phyloP scores from a whole-genome alignment of 1,139 yeast species.

The Eremothecium gossypii region DNA sequence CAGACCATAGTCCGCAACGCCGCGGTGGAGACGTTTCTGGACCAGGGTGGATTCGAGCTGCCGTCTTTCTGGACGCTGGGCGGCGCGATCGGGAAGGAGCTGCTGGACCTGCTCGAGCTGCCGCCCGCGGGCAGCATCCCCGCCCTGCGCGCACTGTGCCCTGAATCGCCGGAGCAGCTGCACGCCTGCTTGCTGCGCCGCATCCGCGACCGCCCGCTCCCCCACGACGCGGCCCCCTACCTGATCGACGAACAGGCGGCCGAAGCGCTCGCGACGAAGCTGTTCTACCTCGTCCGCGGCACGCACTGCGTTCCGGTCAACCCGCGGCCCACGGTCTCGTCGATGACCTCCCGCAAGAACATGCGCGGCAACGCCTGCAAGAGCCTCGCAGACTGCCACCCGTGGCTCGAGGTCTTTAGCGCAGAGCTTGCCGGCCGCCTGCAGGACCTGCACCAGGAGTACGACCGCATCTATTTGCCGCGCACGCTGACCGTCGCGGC shows the following conservation, averaged over 20 bases:
- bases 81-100: slow-evolving; percentile 71
- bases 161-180: slow-evolving; percentile 26
- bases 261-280: slow-evolving; percentile 37
- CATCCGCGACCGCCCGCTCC: slow-evolving; percentile 12
- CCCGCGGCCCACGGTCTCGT: slow-evolving; percentile 55
- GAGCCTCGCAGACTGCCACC: slow-evolving; percentile 48
- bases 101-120: slow-evolving; percentile 38
- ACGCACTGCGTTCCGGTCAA: slow-evolving; percentile 43
- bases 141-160: slow-evolving; percentile 41
- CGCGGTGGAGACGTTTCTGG: slow-evolving; percentile 44
- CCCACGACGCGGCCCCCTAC: slow-evolving; percentile 10
- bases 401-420: slow-evolving; percentile 77
- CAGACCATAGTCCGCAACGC: slow-evolving; percentile 63
- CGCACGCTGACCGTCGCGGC: slow-evolving; percentile 41
- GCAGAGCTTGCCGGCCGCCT: slow-evolving; percentile 71
- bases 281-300: slow-evolving; percentile 62
- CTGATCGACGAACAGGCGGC: slow-evolving; percentile 28
- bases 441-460: slow-evolving; percentile 68
- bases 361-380: slow-evolving; percentile 51
- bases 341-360: slow-evolving; percentile 85
- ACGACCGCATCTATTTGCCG: slow-evolving; percentile 38
- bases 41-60: slow-evolving; percentile 44
- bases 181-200: slow-evolving; percentile 23
- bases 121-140: slow-evolving; percentile 38
- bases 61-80: slow-evolving; percentile 86